Evolutionary conservation across 1,284 basidiomycete species (phyloP), one percentile per base, ranked within the genome.

Genomic region (Porodaedalea pini): DNA sequence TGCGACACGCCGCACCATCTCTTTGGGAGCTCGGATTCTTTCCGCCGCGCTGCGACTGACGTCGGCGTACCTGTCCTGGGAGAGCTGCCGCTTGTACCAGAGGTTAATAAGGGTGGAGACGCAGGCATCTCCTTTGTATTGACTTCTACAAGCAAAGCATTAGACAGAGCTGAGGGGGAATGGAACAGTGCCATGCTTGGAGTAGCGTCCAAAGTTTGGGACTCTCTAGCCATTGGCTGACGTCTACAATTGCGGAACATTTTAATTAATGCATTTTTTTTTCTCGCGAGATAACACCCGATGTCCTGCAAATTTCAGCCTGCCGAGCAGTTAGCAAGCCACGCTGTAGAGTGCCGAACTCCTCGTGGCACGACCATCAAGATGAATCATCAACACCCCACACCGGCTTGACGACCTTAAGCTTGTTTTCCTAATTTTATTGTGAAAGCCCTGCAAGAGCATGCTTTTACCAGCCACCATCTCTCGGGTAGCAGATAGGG

Each of bases 81-180:
- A n/a, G 83, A 93, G 64, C 75, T 98, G 8, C 94, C 94, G 0
- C 77, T 98, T 21, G 86, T 93, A 4, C 80, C 86, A 1, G 82
- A 78, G 0, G 85, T 98, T 11, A 93, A 92, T 66, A 70, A 71
- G 4, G 82, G 85, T 4, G 88, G 92, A 1, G 95, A 98, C 65
- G 69, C 66, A 0, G 95, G 95, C 0, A 67, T 80, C 4, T 84
- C 88, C 1, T 86, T 81, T 59, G 69, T 76, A 4, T 71, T 88
- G 44, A 61, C 62, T 11, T 61, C 66, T 17, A 65, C 62, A 27
- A 63, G 51, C 31, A 60, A 59, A 25, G 62, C 68, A 17, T 57
- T 64, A 25, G 62, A 60, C 10, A 75, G 74, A 0, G 75, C 75
- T 7, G 59, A 65, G 31, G 27, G 44, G 19, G 66, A 72, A 50